Evolutionary conservation across 345 rosid genomes (phyloP).

Genomic region (Citrus inodora): DNA sequence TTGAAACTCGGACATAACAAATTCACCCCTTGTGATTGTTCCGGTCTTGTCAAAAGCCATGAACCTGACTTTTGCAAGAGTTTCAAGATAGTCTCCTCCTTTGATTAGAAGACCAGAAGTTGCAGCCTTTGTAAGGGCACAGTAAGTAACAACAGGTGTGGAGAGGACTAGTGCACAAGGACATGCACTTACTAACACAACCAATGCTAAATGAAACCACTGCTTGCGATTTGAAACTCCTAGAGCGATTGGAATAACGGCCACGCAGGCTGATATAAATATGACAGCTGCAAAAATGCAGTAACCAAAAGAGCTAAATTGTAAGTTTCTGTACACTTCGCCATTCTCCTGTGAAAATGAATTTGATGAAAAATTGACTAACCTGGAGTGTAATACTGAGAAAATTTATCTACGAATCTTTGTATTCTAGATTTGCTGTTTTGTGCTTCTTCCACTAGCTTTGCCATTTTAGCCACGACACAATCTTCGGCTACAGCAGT

Average conservation of each 20-base stretch:
- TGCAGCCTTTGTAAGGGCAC: slow-evolving; percentile 90
- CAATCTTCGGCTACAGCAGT: slow-evolving; percentile 84
- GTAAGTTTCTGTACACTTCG: background rate
- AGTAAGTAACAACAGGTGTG: slow-evolving; percentile 87
- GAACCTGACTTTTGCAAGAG: slow-evolving; percentile 62
- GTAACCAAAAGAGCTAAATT: background rate
- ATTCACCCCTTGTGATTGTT: slow-evolving; percentile 86
- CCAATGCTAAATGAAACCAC: slow-evolving; percentile 82
- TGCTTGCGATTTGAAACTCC: slow-evolving; percentile 33
- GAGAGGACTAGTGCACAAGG: slow-evolving; percentile 93
- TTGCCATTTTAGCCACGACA: slow-evolving; percentile 80
- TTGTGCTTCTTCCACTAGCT: slow-evolving; percentile 96
- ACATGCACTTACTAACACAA: slow-evolving; percentile 80
- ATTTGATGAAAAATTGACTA: background rate
- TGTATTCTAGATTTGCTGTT: slow-evolving; percentile 73
- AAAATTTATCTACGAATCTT: slow-evolving; percentile 66
- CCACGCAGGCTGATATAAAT: slow-evolving; percentile 50
- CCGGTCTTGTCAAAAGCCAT: slow-evolving; percentile 92
- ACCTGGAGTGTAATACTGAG: slow-evolving; percentile 91
- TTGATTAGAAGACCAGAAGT: slow-evolving; percentile 76
- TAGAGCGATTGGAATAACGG: slow-evolving; percentile 50
- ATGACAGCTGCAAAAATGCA: slow-evolving; percentile 47
- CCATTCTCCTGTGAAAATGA: background rate
- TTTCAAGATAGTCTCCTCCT: slow-evolving; percentile 81
- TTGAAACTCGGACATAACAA: slow-evolving; percentile 60